These are phyloP conservation scores for Fusarium incarnatum DNA, from an alignment of 2,329 filamentous ascomycete species.

Conservation along the genomic window DNA sequence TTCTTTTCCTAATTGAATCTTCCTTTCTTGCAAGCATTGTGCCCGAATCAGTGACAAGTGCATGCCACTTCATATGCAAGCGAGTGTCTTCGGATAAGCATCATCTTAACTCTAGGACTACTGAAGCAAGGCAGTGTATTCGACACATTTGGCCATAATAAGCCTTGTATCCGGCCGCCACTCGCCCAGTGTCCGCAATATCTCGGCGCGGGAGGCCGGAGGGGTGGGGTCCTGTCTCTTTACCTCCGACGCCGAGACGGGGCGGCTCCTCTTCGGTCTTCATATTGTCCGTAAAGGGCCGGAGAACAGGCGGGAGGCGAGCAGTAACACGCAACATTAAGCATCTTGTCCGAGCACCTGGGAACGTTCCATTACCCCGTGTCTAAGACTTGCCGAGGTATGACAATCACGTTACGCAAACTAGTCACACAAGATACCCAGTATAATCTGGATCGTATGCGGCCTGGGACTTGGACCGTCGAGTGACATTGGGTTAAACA, in stretches of 20 bases:
- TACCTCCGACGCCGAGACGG: slow-evolving; percentile 34
- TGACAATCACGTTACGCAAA: slow-evolving; percentile 17
- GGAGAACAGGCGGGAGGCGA: slow-evolving; percentile 23
- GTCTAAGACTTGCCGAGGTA: slow-evolving; percentile 34
- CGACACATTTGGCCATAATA: slow-evolving; percentile 15
- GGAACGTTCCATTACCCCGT: slow-evolving; percentile 40
- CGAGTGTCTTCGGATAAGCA: slow-evolving; percentile 1
- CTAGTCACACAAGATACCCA: slow-evolving; percentile 22
- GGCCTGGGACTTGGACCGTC: slow-evolving; percentile 5
- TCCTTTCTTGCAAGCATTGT: background rate
- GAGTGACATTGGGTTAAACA: slow-evolving; percentile 20
- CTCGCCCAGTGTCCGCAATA: slow-evolving; percentile 26
- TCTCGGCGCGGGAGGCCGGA: slow-evolving; percentile 34
- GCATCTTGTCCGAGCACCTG: slow-evolving; percentile 38
- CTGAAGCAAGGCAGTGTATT: slow-evolving; percentile 1
- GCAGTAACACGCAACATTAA: slow-evolving; percentile 23
- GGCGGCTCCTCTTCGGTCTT: slow-evolving; percentile 36
- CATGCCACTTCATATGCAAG: slow-evolving; percentile 1
- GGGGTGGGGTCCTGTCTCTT: slow-evolving; percentile 10
- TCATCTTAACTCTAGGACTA: background rate
- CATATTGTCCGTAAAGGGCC: slow-evolving; percentile 33
- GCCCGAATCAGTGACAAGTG: slow-evolving; percentile 7
- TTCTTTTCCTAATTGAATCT: slow-evolving; percentile 26
- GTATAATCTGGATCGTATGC: slow-evolving; percentile 14
- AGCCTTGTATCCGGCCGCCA: slow-evolving; percentile 17